Percentiles rank a stretch among this genome's conserved stretches.
phyloP scores from a whole-genome alignment of 2,329 filamentous ascomycete species.

The Paraphaeosphaeria sporulosa region DNA sequence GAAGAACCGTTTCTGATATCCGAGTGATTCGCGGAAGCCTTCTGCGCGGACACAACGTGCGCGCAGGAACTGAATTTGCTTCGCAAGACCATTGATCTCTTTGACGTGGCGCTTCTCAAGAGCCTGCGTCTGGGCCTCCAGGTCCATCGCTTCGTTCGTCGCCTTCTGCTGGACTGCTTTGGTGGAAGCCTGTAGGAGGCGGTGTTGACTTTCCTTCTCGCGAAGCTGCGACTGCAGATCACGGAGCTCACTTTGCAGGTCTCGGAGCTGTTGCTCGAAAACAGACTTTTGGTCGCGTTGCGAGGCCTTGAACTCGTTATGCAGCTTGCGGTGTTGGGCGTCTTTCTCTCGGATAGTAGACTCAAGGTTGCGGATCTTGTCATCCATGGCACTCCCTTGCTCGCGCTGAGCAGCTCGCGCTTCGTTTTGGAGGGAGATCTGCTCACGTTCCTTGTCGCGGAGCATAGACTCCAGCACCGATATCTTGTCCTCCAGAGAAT shows the following conservation, averaged over 20 bases:
- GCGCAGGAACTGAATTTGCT: conserved; percentile 91
- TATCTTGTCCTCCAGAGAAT: conserved; percentile 66
- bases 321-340: conserved; percentile 19
- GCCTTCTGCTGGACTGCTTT: conserved; percentile 40
- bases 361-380: conserved; percentile 57
- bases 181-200: conserved; percentile 37
- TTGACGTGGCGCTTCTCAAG: conserved; percentile 74
- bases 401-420: conserved; percentile 68
- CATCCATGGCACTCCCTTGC: conserved; percentile 45
- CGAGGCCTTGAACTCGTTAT: conserved; percentile 17
- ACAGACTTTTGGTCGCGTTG: conserved; percentile 17
- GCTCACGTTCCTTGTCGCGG: conserved; percentile 48
- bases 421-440: conserved; percentile 27
- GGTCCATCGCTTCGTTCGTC: conserved; percentile 38
- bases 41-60: conserved; percentile 82
- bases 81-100: conserved; percentile 81
- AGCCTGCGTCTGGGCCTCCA: conserved; percentile 61
- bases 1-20: conserved; percentile 87
- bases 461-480: conserved; percentile 46
- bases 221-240: conserved; percentile 27
- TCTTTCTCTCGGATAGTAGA: conserved; percentile 33
- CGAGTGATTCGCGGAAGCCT: conserved; percentile 78
- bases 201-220: conserved; percentile 40
- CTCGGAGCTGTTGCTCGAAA: conserved; percentile 25
- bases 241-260: conserved; percentile 25